Evolutionary conservation across 2,329 filamentous ascomycete genomes (phyloP), one percentile per base, ranked within the genome.

Genomic region (Mollisiaceae sp.): DNA sequence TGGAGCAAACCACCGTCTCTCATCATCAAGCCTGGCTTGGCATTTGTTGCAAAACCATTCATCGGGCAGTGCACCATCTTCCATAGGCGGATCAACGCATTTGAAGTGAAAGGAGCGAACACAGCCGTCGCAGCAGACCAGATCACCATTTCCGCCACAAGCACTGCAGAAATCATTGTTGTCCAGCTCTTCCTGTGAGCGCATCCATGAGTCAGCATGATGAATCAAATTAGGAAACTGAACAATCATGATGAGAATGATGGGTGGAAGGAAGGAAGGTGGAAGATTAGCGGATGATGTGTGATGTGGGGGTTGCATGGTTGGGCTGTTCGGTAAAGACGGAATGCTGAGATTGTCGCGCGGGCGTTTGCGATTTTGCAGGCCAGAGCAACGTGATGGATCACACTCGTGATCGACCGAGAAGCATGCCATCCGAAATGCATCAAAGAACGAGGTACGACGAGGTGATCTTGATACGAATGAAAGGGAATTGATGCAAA

Each of bases 111-210:
- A 97, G 6, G 94, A 92, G 71, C 92, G 88, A 67, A 90, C 87
- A 80, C 95, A 99, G 68, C 91, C 92, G 80, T 98, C 95, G 78
- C 95, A 99, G 80, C 94, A 97, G 70, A 98, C 85, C 69, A 99
- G 86, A 72, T 93, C 88, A 64, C 94, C 94, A 71, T 88, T 91
- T 69, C 91, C 91, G 74, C 90, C 88, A 80, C 95, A 99, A 55
- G 93, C 88, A 67, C 90, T 90, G 81, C 94, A 99, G 75, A 91
- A 90, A 77, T 98, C 94, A 77, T 95, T 92, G 78, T 97, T 97
- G 68, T 97, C 90, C n/a, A 55, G 18, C 14, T 22, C 57, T 71
- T 86, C 82, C 83, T 85, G 76, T 62, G 36, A 12, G n/a, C n/a
- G 55, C 55, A 61, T 55, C 63, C 22, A 71, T 68, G 57, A 65